These are phyloP conservation scores for Silene vulgaris DNA, from an alignment of 179 eudicot species.

Conservation along the genomic window DNA sequence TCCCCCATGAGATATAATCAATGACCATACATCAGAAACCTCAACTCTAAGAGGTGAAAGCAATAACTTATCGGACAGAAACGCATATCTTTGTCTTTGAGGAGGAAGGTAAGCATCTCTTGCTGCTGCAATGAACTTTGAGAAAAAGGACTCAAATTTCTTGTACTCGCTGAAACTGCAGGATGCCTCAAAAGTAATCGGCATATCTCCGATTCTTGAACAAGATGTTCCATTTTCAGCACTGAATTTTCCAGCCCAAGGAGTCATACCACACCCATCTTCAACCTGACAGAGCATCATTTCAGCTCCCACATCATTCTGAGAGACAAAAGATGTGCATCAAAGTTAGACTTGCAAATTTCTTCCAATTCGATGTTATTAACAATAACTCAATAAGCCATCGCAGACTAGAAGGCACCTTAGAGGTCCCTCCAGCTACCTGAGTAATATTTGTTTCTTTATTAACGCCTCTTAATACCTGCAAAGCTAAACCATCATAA, in stretches of 20 bases:
- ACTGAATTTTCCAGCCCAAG: slow-evolving; percentile 50
- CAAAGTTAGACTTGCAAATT: slow-evolving; percentile 20
- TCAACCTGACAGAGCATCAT: slow-evolving; percentile 42
- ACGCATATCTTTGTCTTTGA: slow-evolving; percentile 64
- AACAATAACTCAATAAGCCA: slow-evolving; percentile 20
- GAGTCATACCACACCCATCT: slow-evolving; percentile 33
- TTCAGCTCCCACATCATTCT: slow-evolving; percentile 45
- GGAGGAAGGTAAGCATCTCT: slow-evolving; percentile 70
- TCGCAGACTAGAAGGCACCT: slow-evolving; percentile 51
- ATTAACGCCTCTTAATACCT: slow-evolving; percentile 33
- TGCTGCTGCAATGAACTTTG: slow-evolving; percentile 42
- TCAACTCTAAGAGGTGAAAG: slow-evolving; percentile 50
- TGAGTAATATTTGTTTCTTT: slow-evolving; percentile 44
- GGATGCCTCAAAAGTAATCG: slow-evolving; percentile 33
- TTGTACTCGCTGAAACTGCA: slow-evolving; percentile 55
- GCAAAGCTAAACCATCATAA: slow-evolving; percentile 34
- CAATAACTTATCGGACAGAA: slow-evolving; percentile 52
- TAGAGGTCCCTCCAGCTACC: slow-evolving; percentile 33
- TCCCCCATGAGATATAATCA: slow-evolving; percentile 51
- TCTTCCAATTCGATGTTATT: slow-evolving; percentile 17
- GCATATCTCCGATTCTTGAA: slow-evolving; percentile 30
- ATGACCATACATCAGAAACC: slow-evolving; percentile 55
- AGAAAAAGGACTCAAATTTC: slow-evolving; percentile 52
- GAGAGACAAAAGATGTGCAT: slow-evolving; percentile 20
- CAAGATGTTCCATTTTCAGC: slow-evolving; percentile 33